phyloP scores from a whole-genome alignment of 495 filamentous ascomycete genomes.

The Lasiosphaeria miniovina region DNA sequence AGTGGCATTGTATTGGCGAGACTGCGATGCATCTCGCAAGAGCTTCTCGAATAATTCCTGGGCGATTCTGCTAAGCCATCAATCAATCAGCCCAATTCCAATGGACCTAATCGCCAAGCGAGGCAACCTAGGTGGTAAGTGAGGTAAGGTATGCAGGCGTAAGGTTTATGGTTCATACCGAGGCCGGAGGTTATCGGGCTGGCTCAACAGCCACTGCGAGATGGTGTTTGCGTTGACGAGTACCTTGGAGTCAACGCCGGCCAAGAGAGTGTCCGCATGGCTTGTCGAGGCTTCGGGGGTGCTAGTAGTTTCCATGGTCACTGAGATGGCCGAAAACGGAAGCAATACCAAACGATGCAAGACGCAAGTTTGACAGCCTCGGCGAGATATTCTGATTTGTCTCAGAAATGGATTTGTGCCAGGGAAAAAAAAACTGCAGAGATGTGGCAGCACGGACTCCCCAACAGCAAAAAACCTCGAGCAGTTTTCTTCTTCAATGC shows the following conservation, averaged over 20 bases:
- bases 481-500: too few species aligned
- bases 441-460: too few species aligned
- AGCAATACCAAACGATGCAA: not conserved
- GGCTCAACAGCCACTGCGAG: constrained; percentile 28
- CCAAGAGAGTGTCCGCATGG: constrained; percentile 9
- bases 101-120: not conserved
- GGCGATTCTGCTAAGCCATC: constrained; percentile 24
- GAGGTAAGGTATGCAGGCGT: too few species aligned
- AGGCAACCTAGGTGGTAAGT: too few species aligned
- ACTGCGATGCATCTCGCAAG: constrained; percentile 43
- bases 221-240: constrained; percentile 36
- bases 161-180: constrained; percentile 14
- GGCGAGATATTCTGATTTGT: too few species aligned
- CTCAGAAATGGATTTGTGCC: too few species aligned
- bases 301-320: constrained; percentile 2
- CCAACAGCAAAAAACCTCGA: too few species aligned
- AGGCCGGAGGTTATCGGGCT: constrained; percentile 15
- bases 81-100: not conserved
- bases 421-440: too few species aligned
- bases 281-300: constrained; percentile 5
- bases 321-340: constrained; percentile 4
- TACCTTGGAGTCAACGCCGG: constrained; percentile 12
- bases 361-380: not conserved
- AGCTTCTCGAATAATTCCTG: constrained; percentile 37
- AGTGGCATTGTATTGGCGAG: constrained; percentile 32